Evolutionary conservation across 2,329 filamentous ascomycete genomes (phyloP), one percentile per base, ranked within the genome.

Genomic region (Aspergillus sp.): DNA sequence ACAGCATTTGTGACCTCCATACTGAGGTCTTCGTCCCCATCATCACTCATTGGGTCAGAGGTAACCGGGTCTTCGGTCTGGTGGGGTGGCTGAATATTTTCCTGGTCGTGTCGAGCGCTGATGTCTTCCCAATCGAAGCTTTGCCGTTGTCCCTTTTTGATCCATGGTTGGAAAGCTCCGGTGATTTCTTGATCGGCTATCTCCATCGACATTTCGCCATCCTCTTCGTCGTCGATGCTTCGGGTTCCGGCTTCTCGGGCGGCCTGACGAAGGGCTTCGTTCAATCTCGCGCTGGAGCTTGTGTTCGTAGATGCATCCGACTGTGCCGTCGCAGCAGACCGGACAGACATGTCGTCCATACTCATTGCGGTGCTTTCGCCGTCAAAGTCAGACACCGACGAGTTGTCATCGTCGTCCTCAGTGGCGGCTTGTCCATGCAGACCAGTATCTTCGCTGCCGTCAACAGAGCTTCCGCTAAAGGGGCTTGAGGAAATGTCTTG

Each of bases 1-100:
- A 95, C 78, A 8, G 84, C 89, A 50, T 83, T 84, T 2, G 93
- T 96, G 7, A 96, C 89, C 62, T 97, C 93, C 93, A 97, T 96
- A 19, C 90, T 94, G 79, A 95, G 86, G 36, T 92, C 89, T 57
- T 84, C 82, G 17, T 82, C 80, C 20, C 80, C 77, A 4, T 73
- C 66, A 20, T 77, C 47, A 77, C 72, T 53, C 69, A 69, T 22
- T 56, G 54, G 51, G 56, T 63, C 54, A 14, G 51, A 42, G 38
- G 43, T 3, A 14, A 42, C 52, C 10, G 54, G 43, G 45, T 56
- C 47, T 14, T 35, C 22, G 7, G 51, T 38, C 30, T 30, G 47
- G n/a, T 65, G 63, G 36, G 71, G 67, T 13, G 68, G 70, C 47
- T 73, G 65, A 10, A 72, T 49, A 54, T 78, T 78, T 53, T 78